Evolutionary conservation across 768 basidiomycete species (phyloP).

Genomic region (Amylocystis lapponica): DNA sequence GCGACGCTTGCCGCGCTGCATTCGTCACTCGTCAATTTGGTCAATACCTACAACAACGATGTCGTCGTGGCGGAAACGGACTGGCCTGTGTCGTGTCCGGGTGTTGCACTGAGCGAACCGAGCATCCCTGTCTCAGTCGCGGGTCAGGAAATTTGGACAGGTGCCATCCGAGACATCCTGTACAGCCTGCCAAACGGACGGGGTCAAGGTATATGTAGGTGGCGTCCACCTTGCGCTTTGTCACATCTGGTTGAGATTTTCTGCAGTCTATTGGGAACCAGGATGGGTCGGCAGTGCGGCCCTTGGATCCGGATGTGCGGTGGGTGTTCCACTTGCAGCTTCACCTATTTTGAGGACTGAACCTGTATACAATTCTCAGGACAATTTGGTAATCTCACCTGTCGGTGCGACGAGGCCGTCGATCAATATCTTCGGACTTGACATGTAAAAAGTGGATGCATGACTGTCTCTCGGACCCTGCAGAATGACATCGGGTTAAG

Average conservation of each 20-base stretch:
- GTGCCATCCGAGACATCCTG: constrained; percentile 43
- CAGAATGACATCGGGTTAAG: too few species aligned
- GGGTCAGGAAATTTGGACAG: constrained; percentile 51
- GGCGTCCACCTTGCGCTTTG: background rate
- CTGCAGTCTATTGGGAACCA: constrained; percentile 57
- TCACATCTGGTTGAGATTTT: background rate
- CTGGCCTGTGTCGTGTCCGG: constrained; percentile 47
- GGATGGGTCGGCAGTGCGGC: constrained; percentile 56
- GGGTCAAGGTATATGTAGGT: constrained; percentile 38
- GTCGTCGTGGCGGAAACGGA: constrained; percentile 61
- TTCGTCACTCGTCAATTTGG: constrained; percentile 45
- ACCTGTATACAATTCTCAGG: constrained; percentile 24
- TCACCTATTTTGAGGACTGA: background rate
- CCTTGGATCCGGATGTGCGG: constrained; percentile 24
- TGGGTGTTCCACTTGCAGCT: constrained; percentile 10
- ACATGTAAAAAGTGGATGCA: constrained; percentile 12
- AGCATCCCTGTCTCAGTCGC: constrained; percentile 41
- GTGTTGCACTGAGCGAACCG: constrained; percentile 40
- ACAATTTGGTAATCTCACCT: constrained; percentile 43
- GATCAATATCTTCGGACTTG: constrained; percentile 22
- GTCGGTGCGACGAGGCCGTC: constrained; percentile 35
- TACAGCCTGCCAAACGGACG: constrained; percentile 28
- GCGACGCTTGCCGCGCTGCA: constrained; percentile 49
- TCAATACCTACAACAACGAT: constrained; percentile 46
- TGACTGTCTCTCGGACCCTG: too few species aligned